Base-by-base conservation (phyloP, 2,329 filamentous ascomycete genomes). In the Penicillium glabrum region DNA sequence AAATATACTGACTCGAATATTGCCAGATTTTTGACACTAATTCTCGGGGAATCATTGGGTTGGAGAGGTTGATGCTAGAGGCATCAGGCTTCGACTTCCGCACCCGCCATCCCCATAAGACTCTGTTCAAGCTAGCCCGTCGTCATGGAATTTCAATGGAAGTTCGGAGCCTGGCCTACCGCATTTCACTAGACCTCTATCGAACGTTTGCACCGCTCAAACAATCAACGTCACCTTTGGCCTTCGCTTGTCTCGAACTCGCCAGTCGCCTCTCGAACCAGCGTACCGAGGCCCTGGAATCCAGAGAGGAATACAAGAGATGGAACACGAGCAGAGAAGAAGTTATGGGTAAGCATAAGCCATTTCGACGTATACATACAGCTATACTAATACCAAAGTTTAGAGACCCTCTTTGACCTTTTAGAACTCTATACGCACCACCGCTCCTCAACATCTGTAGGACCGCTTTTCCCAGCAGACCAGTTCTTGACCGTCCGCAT, bases 51-150 rank as follows among this genome's bases (percentile, higher is more conserved):
- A 89, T 97, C 62, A 92, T 97, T 60, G 91, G 91, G 1, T 84
- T 98, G 3, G 95, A 99, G 76, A 86, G 95, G 5, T 84, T 96
- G 54, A 96, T 98, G 75, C 87, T 99, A 51, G 95, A 99, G 76
- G 89, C 91, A 2, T 89, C 93, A 29, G 89, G 90, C 60, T 99
- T 99, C 74, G 93, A 99, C 74, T 98, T 98, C 70, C 87, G 93
- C 35, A 93, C 88, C 56, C 87, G 92, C 37, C 89, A 96, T 67
- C 92, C 93, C 0, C 91, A 97, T 66, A 90, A 92, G 61, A 82
- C 91, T 23, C 80, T 98, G 43, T 83, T 91, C 64, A 98, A 98
- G 77, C 82, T 96, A 26, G 82, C 87, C 50, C 85, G 88, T 68
- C 77, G 78, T 46, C 81, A 88, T 54, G 75, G 79, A 5, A 79